These are phyloP conservation scores for Lentinula boryana DNA, from an alignment of 768 basidiomycete species.

Conservation along the genomic window DNA sequence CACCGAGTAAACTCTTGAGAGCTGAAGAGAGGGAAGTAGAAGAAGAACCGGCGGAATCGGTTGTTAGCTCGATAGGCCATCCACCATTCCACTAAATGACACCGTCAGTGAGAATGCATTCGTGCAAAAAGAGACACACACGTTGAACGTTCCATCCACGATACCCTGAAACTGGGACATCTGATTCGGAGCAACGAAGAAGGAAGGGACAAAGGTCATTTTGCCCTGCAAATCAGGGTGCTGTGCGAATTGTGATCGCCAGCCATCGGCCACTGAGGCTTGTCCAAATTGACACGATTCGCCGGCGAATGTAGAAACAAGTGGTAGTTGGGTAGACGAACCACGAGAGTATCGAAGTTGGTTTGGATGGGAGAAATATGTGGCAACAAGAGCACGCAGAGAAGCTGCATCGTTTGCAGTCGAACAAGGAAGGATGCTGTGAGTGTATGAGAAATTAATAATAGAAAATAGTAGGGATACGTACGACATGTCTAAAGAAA, in stretches of 20 bases:
- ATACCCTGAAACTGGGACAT: slow-evolving; percentile 40
- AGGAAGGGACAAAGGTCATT: slow-evolving; percentile 64
- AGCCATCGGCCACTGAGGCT: slow-evolving; percentile 41
- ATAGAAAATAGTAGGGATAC: slow-evolving; percentile 14
- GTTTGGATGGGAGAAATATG: slow-evolving; percentile 50
- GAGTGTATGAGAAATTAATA: background rate
- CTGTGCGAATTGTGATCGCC: slow-evolving; percentile 48
- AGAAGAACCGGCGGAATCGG: slow-evolving; percentile 28
- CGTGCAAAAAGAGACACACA: slow-evolving; percentile 21
- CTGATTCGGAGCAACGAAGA: slow-evolving; percentile 52
- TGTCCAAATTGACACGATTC: slow-evolving; percentile 66
- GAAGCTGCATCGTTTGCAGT: slow-evolving; percentile 39
- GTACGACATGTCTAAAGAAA: slow-evolving; percentile 77
- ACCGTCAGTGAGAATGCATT: slow-evolving; percentile 10
- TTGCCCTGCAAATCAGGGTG: slow-evolving; percentile 38
- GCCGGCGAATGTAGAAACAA: slow-evolving; percentile 71
- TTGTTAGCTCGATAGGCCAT: slow-evolving; percentile 66
- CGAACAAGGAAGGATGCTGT: slow-evolving; percentile 50
- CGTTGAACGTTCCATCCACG: slow-evolving; percentile 57
- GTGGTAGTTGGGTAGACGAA: slow-evolving; percentile 33
- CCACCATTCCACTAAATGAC: slow-evolving; percentile 66
- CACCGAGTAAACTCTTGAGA: slow-evolving; percentile 1
- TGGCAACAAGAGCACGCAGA: slow-evolving; percentile 48
- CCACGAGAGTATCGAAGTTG: slow-evolving; percentile 37
- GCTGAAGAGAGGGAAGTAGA: slow-evolving; percentile 12